phyloP scores from a whole-genome alignment of 2,329 filamentous ascomycete species.

The Furcasterigmium furcatum region DNA sequence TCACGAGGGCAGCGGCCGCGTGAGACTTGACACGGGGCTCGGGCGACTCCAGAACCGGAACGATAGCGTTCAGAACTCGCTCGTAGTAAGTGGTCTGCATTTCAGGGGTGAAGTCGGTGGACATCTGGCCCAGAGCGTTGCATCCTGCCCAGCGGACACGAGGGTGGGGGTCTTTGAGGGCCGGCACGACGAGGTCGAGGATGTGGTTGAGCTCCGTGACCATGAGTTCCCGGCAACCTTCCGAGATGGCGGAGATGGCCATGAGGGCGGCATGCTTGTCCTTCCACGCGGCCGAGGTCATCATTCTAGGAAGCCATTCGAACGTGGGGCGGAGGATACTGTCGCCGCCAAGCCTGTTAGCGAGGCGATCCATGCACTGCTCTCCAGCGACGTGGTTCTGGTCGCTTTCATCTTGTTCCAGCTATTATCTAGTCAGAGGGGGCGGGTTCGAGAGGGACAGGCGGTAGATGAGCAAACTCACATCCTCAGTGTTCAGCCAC shows the following conservation, averaged over 20 bases:
- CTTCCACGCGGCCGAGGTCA: slow-evolving; percentile 90
- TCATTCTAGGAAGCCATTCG: slow-evolving; percentile 96
- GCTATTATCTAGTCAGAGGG: slow-evolving; percentile 41
- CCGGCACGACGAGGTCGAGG: slow-evolving; percentile 88
- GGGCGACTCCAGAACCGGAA: slow-evolving; percentile 84
- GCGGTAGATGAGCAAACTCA: slow-evolving; percentile 40
- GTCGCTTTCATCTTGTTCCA: slow-evolving; percentile 94
- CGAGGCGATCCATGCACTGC: slow-evolving; percentile 95
- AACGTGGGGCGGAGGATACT: slow-evolving; percentile 92
- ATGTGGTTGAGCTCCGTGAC: slow-evolving; percentile 91
- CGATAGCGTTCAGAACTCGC: slow-evolving; percentile 82
- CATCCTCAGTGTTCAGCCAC: slow-evolving; percentile 91
- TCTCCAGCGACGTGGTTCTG: slow-evolving; percentile 96
- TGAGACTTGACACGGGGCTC: slow-evolving; percentile 96
- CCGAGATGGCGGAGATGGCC: slow-evolving; percentile 98
- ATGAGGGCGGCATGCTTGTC: slow-evolving; percentile 96
- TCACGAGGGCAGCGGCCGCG: slow-evolving; percentile 94
- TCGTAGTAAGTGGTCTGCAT: slow-evolving; percentile 98
- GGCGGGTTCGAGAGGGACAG: too few relatives aligned
- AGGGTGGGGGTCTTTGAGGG: slow-evolving; percentile 84
- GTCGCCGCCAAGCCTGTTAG: slow-evolving; percentile 94
- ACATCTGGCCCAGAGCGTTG: slow-evolving; percentile 99
- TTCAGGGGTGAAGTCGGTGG: slow-evolving; percentile 94
- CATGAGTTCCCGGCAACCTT: slow-evolving; percentile 96
- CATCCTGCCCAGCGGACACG: slow-evolving; percentile 96